phyloP scores from a whole-genome alignment of 768 basidiomycete species.

The Cystofilobasidium bisporidii region DNA sequence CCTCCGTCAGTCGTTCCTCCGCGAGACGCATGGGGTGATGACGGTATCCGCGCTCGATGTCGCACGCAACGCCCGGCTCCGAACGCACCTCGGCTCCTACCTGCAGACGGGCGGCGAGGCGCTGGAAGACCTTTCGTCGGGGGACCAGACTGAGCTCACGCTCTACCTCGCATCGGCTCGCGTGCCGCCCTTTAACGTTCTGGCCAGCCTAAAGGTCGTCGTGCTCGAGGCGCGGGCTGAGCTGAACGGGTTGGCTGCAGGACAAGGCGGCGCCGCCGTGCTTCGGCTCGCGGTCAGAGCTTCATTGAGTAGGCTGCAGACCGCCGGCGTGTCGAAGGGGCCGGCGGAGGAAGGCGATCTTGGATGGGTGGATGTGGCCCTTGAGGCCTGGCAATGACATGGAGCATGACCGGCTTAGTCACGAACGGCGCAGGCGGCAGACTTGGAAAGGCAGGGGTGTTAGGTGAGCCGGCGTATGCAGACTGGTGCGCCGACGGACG shows the following conservation, averaged over 20 bases:
- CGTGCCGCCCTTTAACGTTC: conserved; percentile 5
- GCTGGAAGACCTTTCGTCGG: not conserved
- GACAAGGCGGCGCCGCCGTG: not conserved
- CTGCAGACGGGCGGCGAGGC: not conserved
- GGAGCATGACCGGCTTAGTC: too few relatives aligned
- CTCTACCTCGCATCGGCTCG: conserved; percentile 2
- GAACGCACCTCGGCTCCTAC: not conserved
- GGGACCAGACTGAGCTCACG: not conserved
- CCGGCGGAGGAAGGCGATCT: not conserved
- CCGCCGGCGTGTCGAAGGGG: not conserved
- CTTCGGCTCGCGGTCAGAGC: not conserved
- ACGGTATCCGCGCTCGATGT: not conserved
- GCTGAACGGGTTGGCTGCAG: not conserved
- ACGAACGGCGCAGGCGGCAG: too few relatives aligned
- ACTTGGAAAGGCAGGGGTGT: too few relatives aligned
- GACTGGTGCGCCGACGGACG: too few relatives aligned
- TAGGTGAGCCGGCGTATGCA: too few relatives aligned
- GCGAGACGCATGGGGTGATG: not conserved
- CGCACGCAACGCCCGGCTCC: not conserved
- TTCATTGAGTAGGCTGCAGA: not conserved
- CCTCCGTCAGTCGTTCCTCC: conserved; percentile 15
- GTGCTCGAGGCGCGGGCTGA: conserved; percentile 9
- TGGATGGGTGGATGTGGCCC: conserved; percentile 2
- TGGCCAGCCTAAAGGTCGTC: not conserved
- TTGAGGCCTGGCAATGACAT: not conserved